Base-by-base conservation (phyloP, 2,329 filamentous ascomycete species). In the Microdochium trichocladiopsis region DNA sequence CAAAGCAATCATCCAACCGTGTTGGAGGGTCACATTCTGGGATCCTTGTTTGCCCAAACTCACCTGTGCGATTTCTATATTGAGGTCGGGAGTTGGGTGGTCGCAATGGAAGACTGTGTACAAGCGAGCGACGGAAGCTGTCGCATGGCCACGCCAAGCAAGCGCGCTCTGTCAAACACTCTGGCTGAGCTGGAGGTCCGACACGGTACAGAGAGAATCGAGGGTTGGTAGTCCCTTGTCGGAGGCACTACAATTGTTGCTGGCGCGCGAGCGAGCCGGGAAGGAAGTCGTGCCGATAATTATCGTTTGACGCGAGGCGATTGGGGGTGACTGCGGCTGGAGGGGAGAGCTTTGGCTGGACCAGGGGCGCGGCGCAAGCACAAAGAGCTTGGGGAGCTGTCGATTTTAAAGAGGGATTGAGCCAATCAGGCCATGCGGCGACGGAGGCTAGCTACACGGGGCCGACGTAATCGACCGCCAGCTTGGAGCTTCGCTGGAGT, bases 121-220 rank as follows among this genome's bases (percentile, higher is more conserved):
- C 5, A 12, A 8, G 18, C 9, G 6, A 18, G 41, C 41, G 12
- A 18, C 4, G 18, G 41, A 21, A 22, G 41, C 41, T 45, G 41
- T 45, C 41, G 41, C 41, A 45, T 45, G 41, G 41, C 41, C 41
- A 45, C 21, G 41, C 41, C 41, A 45, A 45, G 41, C 41, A 45
- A 45, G 41, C 41, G 22, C n/a, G 10, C 16, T 45, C 18, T n/a
- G 41, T 9, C 41, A 45, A 45, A 45, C 41, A 45, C 6, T 5
- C 6, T 37, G 33, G n/a, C n/a, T n/a, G n/a, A n/a, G n/a, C n/a
- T n/a, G n/a, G n/a, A n/a, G n/a, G n/a, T n/a, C n/a, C n/a, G n/a
- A n/a, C n/a, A n/a, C n/a, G n/a, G n/a, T n/a, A n/a, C n/a, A n/a
- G n/a, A n/a, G n/a, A n/a, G n/a, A n/a, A n/a, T n/a, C n/a, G n/a